Percentiles rank a stretch among this genome's conserved stretches.
Conservation (phyloP, 2,329 filamentous ascomycete species). For the Cordyceps javanica region DNA sequence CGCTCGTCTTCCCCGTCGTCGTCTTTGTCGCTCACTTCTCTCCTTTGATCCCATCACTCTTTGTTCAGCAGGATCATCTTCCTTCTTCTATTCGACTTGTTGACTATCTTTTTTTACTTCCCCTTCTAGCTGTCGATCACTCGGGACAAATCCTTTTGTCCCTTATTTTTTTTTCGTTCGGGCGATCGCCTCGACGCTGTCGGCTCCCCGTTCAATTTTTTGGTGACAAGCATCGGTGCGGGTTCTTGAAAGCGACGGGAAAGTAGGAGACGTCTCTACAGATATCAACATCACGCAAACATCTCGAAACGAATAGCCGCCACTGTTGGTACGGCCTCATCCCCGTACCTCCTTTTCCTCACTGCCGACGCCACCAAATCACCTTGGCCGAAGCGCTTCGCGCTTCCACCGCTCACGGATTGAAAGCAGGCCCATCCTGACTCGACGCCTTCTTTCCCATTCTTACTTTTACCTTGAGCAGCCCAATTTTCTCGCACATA, state of each 20-base stretch:
- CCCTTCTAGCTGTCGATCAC: not conserved
- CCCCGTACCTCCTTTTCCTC: no score
- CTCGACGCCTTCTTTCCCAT: not conserved
- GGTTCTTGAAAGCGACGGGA: no score
- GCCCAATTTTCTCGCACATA: not conserved
- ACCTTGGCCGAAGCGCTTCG: not conserved
- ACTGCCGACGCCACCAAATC: no score
- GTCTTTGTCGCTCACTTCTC: conserved; percentile 12
- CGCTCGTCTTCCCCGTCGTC: not conserved
- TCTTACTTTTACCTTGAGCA: not conserved
- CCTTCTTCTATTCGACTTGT: conserved; percentile 12
- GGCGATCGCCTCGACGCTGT: no score
- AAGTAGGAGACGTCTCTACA: no score
- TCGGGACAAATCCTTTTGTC: no score
- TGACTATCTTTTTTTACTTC: not conserved
- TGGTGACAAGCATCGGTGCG: no score
- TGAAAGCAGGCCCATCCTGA: not conserved
- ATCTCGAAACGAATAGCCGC: no score
- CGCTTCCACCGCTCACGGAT: not conserved
- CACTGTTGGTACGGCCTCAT: no score
- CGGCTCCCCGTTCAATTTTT: no score
- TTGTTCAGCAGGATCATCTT: conserved; percentile 8
- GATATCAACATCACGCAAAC: no score
- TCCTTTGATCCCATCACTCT: conserved; percentile 8
- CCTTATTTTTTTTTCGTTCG: no score